Evolutionary conservation across 202 grass and related monocot species (phyloP).

Genomic region (Zizania palustris): DNA sequence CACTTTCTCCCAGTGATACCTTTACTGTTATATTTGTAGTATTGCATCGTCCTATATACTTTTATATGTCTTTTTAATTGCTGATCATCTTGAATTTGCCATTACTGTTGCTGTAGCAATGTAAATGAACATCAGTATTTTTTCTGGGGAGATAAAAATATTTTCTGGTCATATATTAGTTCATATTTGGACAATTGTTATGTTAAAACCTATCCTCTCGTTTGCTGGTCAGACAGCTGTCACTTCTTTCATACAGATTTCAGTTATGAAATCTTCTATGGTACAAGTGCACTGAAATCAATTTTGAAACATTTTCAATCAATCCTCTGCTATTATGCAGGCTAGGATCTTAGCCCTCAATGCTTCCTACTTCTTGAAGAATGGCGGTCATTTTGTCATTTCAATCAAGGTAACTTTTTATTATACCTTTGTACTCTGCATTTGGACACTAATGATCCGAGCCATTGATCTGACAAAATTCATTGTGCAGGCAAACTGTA

Average conservation of each 20-base stretch:
- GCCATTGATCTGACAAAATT: not conserved
- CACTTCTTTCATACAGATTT: no score
- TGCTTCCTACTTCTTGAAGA: slow-evolving; percentile 94
- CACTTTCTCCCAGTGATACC: not conserved
- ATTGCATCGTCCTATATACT: not conserved
- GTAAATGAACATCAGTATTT: no score
- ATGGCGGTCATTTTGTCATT: slow-evolving; percentile 94
- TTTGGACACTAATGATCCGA: not conserved
- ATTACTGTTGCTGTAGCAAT: no score
- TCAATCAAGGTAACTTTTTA: slow-evolving; percentile 76
- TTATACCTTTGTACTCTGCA: not conserved
- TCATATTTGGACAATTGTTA: not conserved
- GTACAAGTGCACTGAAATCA: not conserved
- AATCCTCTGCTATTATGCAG: slow-evolving; percentile 46
- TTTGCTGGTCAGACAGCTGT: not conserved
- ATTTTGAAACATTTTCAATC: not conserved
- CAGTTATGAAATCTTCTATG: not conserved
- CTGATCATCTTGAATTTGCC: no score
- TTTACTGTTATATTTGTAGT: not conserved
- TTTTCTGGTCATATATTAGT: not conserved
- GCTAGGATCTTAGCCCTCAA: slow-evolving; percentile 95
- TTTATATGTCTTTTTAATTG: no score
- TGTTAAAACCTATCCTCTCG: not conserved
- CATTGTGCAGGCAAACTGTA: slow-evolving; percentile 72
- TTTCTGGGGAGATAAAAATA: not conserved